A percentile compares a stretch with the other conserved stretches of the same genome.
phyloP scores from a whole-genome alignment of 2,329 filamentous ascomycete genomes.

The Metarhizium guizhouense region DNA sequence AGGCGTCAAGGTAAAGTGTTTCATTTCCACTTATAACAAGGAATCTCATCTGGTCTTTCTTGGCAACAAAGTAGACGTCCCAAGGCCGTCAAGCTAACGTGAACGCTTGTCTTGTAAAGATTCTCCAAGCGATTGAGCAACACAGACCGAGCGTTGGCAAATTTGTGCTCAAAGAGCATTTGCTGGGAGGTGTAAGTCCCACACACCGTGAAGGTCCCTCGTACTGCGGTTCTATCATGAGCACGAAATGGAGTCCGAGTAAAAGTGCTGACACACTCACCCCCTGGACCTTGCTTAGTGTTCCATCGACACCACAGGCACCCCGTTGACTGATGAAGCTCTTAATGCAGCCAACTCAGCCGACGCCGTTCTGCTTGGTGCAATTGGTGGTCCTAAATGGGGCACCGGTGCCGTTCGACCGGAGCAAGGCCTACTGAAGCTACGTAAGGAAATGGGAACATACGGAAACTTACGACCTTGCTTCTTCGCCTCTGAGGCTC shows the following conservation, averaged over 20 bases:
- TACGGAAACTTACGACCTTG: slow-evolving; percentile 95
- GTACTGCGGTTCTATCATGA: not conserved
- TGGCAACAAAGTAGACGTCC: not conserved
- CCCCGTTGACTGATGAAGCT: slow-evolving; percentile 72
- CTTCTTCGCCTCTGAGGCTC: slow-evolving; percentile 83
- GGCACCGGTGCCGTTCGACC: slow-evolving; percentile 80
- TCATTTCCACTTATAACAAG: not conserved
- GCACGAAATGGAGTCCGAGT: not conserved
- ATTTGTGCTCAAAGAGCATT: slow-evolving; percentile 85
- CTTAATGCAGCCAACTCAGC: slow-evolving; percentile 75
- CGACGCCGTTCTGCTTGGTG: slow-evolving; percentile 83
- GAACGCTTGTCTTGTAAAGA: slow-evolving; percentile 32
- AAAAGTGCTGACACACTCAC: slow-evolving; percentile 1
- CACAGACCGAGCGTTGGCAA: slow-evolving; percentile 57
- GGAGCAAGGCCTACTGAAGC: slow-evolving; percentile 81
- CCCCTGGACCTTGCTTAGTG: slow-evolving; percentile 41
- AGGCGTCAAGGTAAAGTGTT: slow-evolving; percentile 62
- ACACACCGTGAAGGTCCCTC: not conserved
- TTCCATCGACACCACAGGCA: slow-evolving; percentile 77
- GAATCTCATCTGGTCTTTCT: not conserved
- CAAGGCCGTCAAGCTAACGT: not conserved
- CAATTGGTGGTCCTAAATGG: slow-evolving; percentile 96
- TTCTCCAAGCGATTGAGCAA: slow-evolving; percentile 71
- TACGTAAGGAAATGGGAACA: slow-evolving; percentile 87
- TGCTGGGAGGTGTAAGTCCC: slow-evolving; percentile 75